Conservation (phyloP, 306 rosid genomes). For the Dalbergia oliveri region DNA sequence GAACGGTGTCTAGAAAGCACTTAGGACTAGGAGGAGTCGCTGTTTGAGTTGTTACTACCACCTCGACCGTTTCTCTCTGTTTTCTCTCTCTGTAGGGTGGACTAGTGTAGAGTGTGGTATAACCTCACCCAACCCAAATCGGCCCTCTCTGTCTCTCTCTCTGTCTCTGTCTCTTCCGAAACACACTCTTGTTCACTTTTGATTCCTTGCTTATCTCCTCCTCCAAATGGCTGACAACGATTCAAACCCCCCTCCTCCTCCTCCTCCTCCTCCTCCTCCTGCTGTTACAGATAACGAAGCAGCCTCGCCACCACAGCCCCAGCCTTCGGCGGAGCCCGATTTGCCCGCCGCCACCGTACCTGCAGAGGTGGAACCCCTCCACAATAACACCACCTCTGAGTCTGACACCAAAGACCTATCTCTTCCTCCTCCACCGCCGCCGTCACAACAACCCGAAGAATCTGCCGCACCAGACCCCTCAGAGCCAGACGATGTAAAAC, state of each 20-base stretch:
- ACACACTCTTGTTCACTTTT: neutral
- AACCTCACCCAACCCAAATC: too few relatives aligned
- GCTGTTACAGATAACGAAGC: neutral
- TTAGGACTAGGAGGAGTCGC: too few relatives aligned
- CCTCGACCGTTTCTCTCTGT: too few relatives aligned
- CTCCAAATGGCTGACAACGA: conserved; percentile 62
- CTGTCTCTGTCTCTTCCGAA: too few relatives aligned
- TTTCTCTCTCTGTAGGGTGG: too few relatives aligned
- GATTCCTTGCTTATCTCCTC: neutral
- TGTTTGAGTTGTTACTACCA: too few relatives aligned
- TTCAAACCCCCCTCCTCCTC: conserved; percentile 42
- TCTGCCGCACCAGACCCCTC: neutral
- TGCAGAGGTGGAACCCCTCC: neutral
- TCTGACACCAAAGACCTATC: neutral
- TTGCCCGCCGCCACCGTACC: neutral
- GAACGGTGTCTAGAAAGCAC: too few relatives aligned
- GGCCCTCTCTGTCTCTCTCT: too few relatives aligned
- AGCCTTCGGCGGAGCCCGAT: conserved; percentile 25
- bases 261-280: conserved; percentile 17
- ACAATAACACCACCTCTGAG: neutral
- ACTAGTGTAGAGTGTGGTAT: too few relatives aligned
- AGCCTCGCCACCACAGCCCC: neutral
- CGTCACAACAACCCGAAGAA: neutral
- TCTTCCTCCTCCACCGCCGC: conserved; percentile 9
- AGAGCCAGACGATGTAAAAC: conserved; percentile 23